A percentile compares a stretch with the other conserved stretches of the same genome.
phyloP scores from a whole-genome alignment of 2,329 filamentous ascomycete genomes.

The Neoscytalidium dimidiatum region DNA sequence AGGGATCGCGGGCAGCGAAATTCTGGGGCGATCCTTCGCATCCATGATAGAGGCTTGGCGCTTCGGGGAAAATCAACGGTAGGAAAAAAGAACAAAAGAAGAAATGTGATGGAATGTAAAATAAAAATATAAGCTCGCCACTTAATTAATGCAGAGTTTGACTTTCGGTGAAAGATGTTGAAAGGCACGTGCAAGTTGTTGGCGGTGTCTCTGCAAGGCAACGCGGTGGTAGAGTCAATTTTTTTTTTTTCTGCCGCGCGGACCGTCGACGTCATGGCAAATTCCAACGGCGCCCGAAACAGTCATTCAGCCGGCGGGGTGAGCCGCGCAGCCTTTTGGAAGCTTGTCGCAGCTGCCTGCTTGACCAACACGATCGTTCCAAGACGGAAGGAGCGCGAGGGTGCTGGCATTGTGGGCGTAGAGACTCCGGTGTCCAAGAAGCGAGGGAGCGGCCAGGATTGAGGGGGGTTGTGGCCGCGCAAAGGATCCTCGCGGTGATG shows the following conservation, averaged over 20 bases:
- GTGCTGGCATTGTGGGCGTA: not conserved
- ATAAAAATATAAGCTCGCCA: not conserved
- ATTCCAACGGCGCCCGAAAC: conserved; percentile 13
- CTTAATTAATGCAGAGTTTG: no score
- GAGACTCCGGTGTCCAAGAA: not conserved
- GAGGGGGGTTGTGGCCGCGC: not conserved
- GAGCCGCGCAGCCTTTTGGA: not conserved
- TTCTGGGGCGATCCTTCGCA: no score
- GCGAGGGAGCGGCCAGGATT: not conserved
- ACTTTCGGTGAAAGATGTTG: not conserved
- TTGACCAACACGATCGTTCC: not conserved
- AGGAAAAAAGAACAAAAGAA: no score
- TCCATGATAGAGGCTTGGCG: no score
- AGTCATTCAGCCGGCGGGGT: conserved; percentile 8
- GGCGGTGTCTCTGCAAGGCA: not conserved
- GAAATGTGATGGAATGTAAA: no score
- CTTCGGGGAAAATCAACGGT: no score
- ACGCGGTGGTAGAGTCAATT: conserved; percentile 4
- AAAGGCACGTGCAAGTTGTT: not conserved
- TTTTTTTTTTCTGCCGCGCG: conserved; percentile 7
- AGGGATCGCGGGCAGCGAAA: no score
- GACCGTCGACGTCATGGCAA: conserved; percentile 6
- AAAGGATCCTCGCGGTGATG: conserved; percentile 10
- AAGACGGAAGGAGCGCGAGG: not conserved
- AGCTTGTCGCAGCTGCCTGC: conserved; percentile 1